These are phyloP conservation scores for Melanopsichium pennsylvanicum DNA, from an alignment of 1,284 basidiomycete genomes.

Conservation along the genomic window DNA sequence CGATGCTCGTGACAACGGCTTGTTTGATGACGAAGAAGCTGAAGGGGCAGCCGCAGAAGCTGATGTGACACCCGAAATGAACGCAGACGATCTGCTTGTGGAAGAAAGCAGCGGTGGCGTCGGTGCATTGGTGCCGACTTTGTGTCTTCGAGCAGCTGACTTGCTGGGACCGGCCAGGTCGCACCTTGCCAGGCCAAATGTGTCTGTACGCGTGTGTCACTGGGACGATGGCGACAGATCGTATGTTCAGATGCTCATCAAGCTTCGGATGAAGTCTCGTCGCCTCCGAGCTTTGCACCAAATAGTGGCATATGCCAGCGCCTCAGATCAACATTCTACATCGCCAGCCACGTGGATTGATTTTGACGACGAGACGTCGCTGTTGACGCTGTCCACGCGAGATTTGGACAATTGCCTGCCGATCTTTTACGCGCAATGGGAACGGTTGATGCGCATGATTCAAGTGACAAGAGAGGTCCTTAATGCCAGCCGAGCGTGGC, in stretches of 20 bases:
- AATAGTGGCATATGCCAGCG: slow-evolving; percentile 15
- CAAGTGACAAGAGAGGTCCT: slow-evolving; percentile 82
- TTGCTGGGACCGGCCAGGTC: slow-evolving; percentile 84
- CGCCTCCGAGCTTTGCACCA: slow-evolving; percentile 27
- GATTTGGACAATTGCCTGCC: slow-evolving; percentile 85
- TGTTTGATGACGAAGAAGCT: slow-evolving; percentile 19
- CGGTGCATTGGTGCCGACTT: slow-evolving; percentile 78
- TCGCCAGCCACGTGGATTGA: slow-evolving; percentile 76
- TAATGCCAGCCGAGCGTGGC: slow-evolving; percentile 38
- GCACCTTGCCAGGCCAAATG: slow-evolving; percentile 82
- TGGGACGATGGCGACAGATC: slow-evolving; percentile 86
- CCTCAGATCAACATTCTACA: slow-evolving; percentile 72
- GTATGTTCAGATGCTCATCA: slow-evolving; percentile 70
- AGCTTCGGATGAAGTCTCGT: slow-evolving; percentile 69
- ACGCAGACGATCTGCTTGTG: slow-evolving; percentile 67
- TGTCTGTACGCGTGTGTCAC: slow-evolving; percentile 82
- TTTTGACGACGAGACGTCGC: slow-evolving; percentile 82
- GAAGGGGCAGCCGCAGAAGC: background rate
- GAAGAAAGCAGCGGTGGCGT: slow-evolving; percentile 1
- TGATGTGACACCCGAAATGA: background rate
- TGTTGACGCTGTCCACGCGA: slow-evolving; percentile 84
- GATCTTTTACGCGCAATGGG: slow-evolving; percentile 89
- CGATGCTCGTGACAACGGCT: slow-evolving; percentile 22
- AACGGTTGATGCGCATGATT: slow-evolving; percentile 86
- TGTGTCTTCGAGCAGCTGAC: slow-evolving; percentile 81